Evolutionary conservation across 2,329 filamentous ascomycete species (phyloP).

Genomic region (Amauroascus niger): DNA sequence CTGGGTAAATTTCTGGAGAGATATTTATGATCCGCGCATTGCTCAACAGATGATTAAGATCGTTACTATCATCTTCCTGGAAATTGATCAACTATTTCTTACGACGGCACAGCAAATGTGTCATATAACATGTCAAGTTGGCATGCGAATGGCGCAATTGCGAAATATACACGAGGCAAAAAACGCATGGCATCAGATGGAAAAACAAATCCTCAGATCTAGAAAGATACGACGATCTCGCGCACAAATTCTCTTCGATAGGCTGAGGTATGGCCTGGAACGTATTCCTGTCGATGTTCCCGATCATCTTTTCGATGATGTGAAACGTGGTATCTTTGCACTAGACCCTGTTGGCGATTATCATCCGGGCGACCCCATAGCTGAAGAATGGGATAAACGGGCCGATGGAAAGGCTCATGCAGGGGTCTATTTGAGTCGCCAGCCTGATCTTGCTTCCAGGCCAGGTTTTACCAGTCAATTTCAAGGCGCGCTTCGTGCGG

Average conservation of each 20-base stretch:
- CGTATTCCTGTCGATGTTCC: slow-evolving; percentile 24
- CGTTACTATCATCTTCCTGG: slow-evolving; percentile 16
- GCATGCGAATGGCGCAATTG: slow-evolving; percentile 17
- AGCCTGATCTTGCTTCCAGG: slow-evolving; percentile 13
- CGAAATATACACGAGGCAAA: slow-evolving; percentile 20
- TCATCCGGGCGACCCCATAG: slow-evolving; percentile 24
- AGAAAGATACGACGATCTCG: slow-evolving; percentile 21
- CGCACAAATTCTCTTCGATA: slow-evolving; percentile 20
- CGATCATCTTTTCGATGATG: slow-evolving; percentile 24
- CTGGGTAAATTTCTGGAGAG: slow-evolving; percentile 26
- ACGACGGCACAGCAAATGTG: slow-evolving; percentile 22
- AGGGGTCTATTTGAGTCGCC: slow-evolving; percentile 9
- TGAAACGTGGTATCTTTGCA: slow-evolving; percentile 27
- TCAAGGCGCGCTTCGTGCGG: slow-evolving; percentile 10
- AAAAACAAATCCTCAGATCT: slow-evolving; percentile 20
- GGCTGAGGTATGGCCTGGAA: slow-evolving; percentile 23
- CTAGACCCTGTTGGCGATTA: slow-evolving; percentile 26
- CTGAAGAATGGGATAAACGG: slow-evolving; percentile 21
- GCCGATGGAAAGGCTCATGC: slow-evolving; percentile 13
- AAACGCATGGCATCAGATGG: slow-evolving; percentile 22
- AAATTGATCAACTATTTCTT: slow-evolving; percentile 24
- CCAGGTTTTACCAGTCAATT: slow-evolving; percentile 16
- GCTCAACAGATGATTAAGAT: slow-evolving; percentile 9
- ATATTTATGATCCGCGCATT: slow-evolving; percentile 21
- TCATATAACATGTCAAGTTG: slow-evolving; percentile 20